Evolutionary conservation across 306 rosid species (phyloP), one percentile per base, ranked within the genome.

Genomic region (Ormosia semicastrata): DNA sequence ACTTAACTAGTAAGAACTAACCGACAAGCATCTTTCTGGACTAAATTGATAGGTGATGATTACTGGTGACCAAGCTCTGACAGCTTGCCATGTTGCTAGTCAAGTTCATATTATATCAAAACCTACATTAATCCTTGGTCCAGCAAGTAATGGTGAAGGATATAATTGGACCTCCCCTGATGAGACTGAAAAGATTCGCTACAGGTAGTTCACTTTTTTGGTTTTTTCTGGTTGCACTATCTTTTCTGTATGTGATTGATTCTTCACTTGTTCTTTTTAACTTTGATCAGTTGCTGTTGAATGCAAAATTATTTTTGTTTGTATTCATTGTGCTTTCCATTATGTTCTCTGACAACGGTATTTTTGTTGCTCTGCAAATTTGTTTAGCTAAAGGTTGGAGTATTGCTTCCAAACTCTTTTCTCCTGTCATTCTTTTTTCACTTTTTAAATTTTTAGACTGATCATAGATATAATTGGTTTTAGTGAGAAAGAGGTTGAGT

Each of bases 11-110:
- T 11, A 66, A 77, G 5, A 33, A 66, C 71, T 77, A 60, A 66
- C 81, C 72, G 52, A 71, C 69, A 41, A 54, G 43, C 56, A 67
- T 80, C 66, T 68, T 75, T 46, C 46, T 39, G 75, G 63, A 75
- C 71, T 50, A 53, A 30, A 41, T 74, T 70, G 75, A 59, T 79
- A 96, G 99, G 99, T 92, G 82, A 96, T 96, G 99, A 96, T 96
- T 86, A 96, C 99, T 57, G 98, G 99, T 77, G 99, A 96, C 82
- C 99, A 96, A 91, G 97, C 99, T 81, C 80, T 96, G 88, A 95
- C 99, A 36, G 98, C 99, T n/a, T 96, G 99, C 89, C 98, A 96
- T 85, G 99, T 96, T 68, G 97, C 98, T 77, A 87, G 97, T 80
- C 99, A 93, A 92, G 99, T 93, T 80, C 90, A 96, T 84, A 96